These are phyloP conservation scores for Stemphylium beticola DNA, from an alignment of 2,329 filamentous ascomycete genomes.

Conservation along the genomic window DNA sequence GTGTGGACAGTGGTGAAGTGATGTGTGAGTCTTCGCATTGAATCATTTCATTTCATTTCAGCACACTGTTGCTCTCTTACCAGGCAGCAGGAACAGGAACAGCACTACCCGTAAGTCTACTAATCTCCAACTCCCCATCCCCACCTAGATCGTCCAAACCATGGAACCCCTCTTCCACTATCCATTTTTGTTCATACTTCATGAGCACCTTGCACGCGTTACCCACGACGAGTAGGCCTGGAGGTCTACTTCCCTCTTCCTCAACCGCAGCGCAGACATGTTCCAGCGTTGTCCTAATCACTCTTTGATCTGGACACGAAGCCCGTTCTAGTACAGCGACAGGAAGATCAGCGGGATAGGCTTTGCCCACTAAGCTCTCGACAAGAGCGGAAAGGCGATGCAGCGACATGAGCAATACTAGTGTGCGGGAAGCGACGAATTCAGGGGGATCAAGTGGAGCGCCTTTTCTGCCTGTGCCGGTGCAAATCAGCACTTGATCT, in stretches of 20 bases:
- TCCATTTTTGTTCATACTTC: constrained; percentile 70
- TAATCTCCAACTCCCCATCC: constrained; percentile 32
- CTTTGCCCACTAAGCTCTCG: constrained; percentile 62
- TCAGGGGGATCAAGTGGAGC: constrained; percentile 80
- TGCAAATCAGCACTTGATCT: constrained; percentile 95
- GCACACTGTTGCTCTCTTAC: not conserved
- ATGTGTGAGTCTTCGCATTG: not conserved
- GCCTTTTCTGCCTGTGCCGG: constrained; percentile 91
- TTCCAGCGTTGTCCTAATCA: constrained; percentile 84
- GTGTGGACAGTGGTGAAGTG: too few species aligned
- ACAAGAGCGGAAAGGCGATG: constrained; percentile 81
- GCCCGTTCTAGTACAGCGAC: constrained; percentile 94
- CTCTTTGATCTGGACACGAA: constrained; percentile 90
- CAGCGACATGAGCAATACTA: constrained; percentile 93
- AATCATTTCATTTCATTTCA: not conserved
- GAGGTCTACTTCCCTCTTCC: constrained; percentile 85
- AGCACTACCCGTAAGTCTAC: constrained; percentile 14
- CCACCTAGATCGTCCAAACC: constrained; percentile 63
- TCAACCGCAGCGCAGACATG: constrained; percentile 84
- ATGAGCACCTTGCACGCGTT: constrained; percentile 80
- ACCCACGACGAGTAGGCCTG: constrained; percentile 86
- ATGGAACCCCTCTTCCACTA: constrained; percentile 84
- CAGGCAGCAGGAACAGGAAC: constrained; percentile 17
- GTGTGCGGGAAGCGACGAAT: constrained; percentile 77
- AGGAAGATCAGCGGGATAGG: constrained; percentile 78